Conservation (phyloP, 2,329 filamentous ascomycete species). For the Pseudogymnoascus sp. region DNA sequence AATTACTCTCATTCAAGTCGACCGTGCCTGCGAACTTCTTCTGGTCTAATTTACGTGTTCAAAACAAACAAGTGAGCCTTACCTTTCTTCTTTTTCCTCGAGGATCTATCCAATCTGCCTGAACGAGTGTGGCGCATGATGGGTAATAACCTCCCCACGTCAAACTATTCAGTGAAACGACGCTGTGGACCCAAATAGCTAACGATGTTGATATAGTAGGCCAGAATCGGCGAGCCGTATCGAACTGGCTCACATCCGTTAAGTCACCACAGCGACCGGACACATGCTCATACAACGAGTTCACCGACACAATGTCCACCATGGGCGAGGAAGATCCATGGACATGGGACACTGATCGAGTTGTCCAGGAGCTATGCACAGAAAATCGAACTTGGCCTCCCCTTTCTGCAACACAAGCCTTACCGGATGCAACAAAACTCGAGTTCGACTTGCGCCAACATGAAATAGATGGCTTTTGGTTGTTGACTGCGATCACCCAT, state of each 20-base stretch:
- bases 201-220: background rate
- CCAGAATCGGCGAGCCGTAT: constrained; percentile 5
- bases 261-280: background rate
- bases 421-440: background rate
- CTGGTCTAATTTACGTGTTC: background rate
- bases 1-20: background rate
- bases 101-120: background rate
- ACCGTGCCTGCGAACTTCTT: background rate
- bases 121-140: background rate
- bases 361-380: constrained; percentile 60
- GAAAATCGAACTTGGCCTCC: constrained; percentile 41
- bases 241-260: constrained; percentile 2
- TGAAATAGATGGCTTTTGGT: constrained; percentile 17
- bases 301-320: constrained; percentile 16
- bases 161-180: background rate
- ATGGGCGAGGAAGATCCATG: constrained; percentile 56
- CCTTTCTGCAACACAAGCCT: background rate
- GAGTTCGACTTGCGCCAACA: background rate
- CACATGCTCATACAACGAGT: background rate
- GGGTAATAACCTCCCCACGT: background rate
- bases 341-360: constrained; percentile 61
- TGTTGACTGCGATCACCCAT: constrained; percentile 22
- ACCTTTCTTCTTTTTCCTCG: background rate
- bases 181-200: background rate
- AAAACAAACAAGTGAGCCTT: background rate